phyloP scores from a whole-genome alignment of 2,329 filamentous ascomycete species.

The Fusarium austroafricanum region DNA sequence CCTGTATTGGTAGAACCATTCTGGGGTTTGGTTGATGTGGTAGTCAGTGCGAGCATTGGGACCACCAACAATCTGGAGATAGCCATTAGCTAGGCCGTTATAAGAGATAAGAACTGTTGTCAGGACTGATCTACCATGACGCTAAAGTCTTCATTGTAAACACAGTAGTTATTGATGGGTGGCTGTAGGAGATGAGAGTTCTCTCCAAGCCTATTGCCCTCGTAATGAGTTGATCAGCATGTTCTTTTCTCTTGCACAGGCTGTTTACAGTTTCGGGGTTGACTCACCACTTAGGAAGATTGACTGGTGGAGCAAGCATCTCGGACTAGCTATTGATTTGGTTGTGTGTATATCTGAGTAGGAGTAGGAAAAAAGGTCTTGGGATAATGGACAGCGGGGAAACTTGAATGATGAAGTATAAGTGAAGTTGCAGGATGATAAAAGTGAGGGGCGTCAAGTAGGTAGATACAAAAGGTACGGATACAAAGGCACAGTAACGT shows the following conservation, averaged over 20 bases:
- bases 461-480: background rate
- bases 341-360: background rate
- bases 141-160: slow-evolving; percentile 86
- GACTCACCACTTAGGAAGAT: slow-evolving; percentile 69
- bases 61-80: slow-evolving; percentile 82
- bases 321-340: background rate
- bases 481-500: background rate
- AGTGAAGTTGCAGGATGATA: slow-evolving; percentile 1
- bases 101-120: background rate
- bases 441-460: slow-evolving; percentile 26
- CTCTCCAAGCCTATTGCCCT: slow-evolving; percentile 77
- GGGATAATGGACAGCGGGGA: too few species aligned
- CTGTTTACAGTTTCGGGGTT: background rate
- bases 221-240: slow-evolving; percentile 18
- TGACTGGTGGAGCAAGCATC: slow-evolving; percentile 65
- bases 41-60: slow-evolving; percentile 97
- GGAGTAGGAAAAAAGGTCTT: background rate
- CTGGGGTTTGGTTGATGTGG: slow-evolving; percentile 95
- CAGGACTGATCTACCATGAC: slow-evolving; percentile 72
- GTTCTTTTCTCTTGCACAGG: background rate
- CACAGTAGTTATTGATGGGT: slow-evolving; percentile 97
- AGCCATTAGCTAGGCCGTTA: background rate
- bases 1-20: slow-evolving; percentile 98
- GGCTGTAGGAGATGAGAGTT: slow-evolving; percentile 94
- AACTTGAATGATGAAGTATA: background rate